Evolutionary conservation across 192 early-diverging fungal species (phyloP).

Genomic region (Rhizoclosmatium globosum): DNA sequence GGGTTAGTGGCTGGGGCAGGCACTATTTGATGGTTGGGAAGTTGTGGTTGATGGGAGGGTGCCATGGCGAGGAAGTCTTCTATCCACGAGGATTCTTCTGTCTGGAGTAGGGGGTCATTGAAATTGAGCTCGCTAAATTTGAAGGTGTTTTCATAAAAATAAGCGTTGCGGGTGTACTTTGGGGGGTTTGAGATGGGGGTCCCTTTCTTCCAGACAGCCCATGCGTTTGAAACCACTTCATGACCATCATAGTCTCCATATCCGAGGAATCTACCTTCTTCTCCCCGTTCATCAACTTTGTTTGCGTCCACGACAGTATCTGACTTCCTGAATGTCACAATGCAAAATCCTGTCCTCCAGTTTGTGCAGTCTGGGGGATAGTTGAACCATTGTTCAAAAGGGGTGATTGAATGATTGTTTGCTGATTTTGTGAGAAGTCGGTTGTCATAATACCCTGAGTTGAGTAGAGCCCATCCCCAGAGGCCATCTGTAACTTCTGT

Average conservation of each 20-base stretch:
- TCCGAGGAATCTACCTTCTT: background rate
- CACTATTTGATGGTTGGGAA: background rate
- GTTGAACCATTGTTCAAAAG: background rate
- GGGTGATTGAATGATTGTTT: background rate
- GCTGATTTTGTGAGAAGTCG: background rate
- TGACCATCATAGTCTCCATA: background rate
- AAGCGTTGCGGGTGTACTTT: background rate
- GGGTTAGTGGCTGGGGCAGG: background rate
- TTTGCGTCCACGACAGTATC: background rate
- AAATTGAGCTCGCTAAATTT: background rate
- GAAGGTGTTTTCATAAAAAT: background rate
- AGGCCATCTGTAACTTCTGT: background rate
- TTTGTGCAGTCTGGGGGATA: background rate
- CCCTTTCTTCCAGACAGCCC: background rate
- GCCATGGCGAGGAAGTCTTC: background rate
- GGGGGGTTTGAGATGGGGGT: background rate
- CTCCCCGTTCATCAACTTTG: background rate
- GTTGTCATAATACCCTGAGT: background rate
- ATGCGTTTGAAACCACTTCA: background rate
- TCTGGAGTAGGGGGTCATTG: background rate
- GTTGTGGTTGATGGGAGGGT: background rate
- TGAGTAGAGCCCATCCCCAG: background rate
- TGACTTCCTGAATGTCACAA: background rate
- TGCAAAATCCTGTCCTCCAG: background rate
- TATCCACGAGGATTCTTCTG: background rate